Evolutionary conservation across 768 basidiomycete species (phyloP), one percentile per base, ranked within the genome.

Genomic region (Tricholoma sp.): DNA sequence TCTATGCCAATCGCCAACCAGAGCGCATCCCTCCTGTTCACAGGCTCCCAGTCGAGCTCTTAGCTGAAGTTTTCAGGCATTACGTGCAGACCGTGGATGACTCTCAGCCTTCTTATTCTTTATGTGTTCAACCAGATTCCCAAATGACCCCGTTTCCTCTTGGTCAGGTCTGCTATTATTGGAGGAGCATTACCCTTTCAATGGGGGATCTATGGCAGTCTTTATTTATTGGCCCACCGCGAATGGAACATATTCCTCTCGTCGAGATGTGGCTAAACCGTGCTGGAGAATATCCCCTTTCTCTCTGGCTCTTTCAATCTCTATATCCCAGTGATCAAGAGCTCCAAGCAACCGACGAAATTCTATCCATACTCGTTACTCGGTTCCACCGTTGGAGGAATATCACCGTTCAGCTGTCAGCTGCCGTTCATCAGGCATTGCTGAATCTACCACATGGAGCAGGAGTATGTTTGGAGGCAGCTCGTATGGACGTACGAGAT

Each of bases 91-190:
- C 15, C 5, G 32, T 33, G 10, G 48, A 36, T 20, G 9, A 41
- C 11, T 34, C 47, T n/a, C 34, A 33, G 10, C 17, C 53, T 4
- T 34, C 18, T 24, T 18, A 39, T 36, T 37, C 54, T 2, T 11
- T 36, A 8, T 55, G 17, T 18, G 36, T 50, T 1, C 24, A 15
- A 47, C 45, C 45, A 29, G 4, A 47, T 29, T 47, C 45, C 4
- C 45, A 15, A 29, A 51, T 34, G 11, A 59, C 53, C 37, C 65
- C 65, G 2, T 53, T 59, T n/a, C 50, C 48, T 15, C 53, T 67
- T 4, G 64, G 61, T 1, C 64, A 61, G 6, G 60, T 67, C 2
- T 67, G 62, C 36, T 56, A 53, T 6, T 36, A 59, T 33, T 67
- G 66, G 66, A 57, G 66, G 17, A 52, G 18, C 11, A 45, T 63